Evolutionary conservation across 768 basidiomycete species (phyloP), one percentile per base, ranked within the genome.

Genomic region (Strobilomyces dryophilus): DNA sequence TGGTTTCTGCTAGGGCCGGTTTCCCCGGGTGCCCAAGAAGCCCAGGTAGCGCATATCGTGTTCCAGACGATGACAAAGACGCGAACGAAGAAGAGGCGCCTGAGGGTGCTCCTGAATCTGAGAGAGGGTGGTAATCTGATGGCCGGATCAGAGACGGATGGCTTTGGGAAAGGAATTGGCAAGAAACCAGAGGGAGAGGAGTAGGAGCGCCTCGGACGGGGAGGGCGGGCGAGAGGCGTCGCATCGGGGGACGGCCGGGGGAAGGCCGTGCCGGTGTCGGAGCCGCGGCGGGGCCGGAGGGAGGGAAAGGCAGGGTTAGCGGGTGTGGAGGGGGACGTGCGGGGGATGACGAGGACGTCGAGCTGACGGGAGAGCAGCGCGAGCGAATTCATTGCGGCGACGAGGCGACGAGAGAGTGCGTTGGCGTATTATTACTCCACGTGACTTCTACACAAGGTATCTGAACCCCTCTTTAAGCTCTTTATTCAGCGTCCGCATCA

Each of bases 321-420:
- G 40, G 83, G 80, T 1, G 83, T 80, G 36, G 81, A 77, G 15
- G 85, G 79, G 26, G 82, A 80, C 40, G 83, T 76, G 61, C 76
- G 77, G 45, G 83, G 68, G 8, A 83, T 72, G 53, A 84, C 83
- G 60, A 89, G 73, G 56, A 81, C 83, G 74, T 92, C 88, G 76
- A 90, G 83, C 69, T 89, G 85, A 66, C 86, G 85, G 60, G 90
- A 88, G 56, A 92, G 77, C 72, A 88, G 85, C 17, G 80, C 77
- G 63, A 92, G 81, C 61, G 87, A 87, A 75, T 92, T 92, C 90
- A 92, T 92, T 14, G 39, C n/a, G 43, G 29, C 34, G 53, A 42
- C 26, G 42, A 51, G 12, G 20, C n/a, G 21, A 43, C 42, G 45
- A 21, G 29, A 11, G 31, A 31, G 40, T 21, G 43, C 43, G 36